A percentile compares a stretch with the other conserved stretches of the same genome.
phyloP scores from a whole-genome alignment of 768 basidiomycete genomes.

The Imleria badia region DNA sequence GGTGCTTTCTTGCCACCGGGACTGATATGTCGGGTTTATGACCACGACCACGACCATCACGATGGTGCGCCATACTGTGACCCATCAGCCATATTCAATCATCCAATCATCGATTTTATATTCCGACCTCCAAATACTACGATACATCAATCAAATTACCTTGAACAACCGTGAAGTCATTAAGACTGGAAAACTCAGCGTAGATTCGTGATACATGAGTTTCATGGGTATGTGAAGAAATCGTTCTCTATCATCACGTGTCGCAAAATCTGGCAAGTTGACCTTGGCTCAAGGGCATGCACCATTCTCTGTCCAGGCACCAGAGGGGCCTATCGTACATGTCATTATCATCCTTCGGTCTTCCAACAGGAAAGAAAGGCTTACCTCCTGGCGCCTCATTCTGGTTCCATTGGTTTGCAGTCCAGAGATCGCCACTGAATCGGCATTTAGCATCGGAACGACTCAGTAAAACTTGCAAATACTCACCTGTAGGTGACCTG shows the following conservation, averaged over 20 bases:
- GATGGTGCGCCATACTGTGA: no score
- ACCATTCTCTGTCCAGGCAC: constrained; percentile 60
- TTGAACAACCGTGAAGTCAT: background rate
- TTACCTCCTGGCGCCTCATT: constrained; percentile 35
- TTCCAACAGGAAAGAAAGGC: background rate
- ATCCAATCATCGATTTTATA: no score
- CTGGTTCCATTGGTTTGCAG: constrained; percentile 45
- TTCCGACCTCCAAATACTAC: no score
- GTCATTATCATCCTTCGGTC: background rate
- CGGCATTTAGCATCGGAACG: background rate
- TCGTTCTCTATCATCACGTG: background rate
- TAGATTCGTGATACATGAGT: background rate
- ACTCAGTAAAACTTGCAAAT: no score
- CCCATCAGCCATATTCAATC: no score
- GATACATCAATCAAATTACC: no score
- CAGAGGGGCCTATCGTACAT: constrained; percentile 39
- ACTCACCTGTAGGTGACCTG: constrained; percentile 42
- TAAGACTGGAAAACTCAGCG: background rate
- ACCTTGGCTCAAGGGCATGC: constrained; percentile 35
- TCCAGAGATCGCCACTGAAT: constrained; percentile 46
- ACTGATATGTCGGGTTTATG: no score
- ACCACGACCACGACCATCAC: no score
- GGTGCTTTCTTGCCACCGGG: no score
- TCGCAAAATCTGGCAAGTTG: background rate
- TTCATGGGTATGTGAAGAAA: background rate